phyloP scores from a whole-genome alignment of 345 rosid species.

The Erysimum cheiranthoides region DNA sequence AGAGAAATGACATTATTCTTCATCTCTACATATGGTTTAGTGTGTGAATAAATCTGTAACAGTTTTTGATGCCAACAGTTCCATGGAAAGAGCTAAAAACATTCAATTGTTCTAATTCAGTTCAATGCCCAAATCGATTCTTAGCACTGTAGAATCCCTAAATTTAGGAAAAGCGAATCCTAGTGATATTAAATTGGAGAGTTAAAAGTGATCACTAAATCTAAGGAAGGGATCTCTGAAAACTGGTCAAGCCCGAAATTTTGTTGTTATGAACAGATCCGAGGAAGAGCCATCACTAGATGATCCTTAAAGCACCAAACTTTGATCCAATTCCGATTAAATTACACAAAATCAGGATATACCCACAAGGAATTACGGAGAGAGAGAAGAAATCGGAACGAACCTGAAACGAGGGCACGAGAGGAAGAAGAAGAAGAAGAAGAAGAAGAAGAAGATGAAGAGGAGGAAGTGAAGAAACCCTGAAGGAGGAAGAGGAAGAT shows the following conservation, averaged over 20 bases:
- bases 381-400: neutral
- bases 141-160: neutral
- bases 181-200: neutral
- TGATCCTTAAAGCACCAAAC: constrained; percentile 30
- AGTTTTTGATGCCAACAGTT: neutral
- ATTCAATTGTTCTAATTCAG: neutral
- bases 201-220: constrained; percentile 13
- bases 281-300: constrained; percentile 24
- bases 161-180: neutral
- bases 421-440: constrained; percentile 45
- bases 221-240: neutral
- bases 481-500: constrained; percentile 66
- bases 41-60: constrained; percentile 3
- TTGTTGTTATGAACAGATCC: constrained; percentile 24
- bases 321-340: neutral
- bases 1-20: neutral
- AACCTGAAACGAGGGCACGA: constrained; percentile 58
- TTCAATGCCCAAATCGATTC: neutral
- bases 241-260: neutral
- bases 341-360: neutral
- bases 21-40: neutral
- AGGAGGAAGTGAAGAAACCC: constrained; percentile 57
- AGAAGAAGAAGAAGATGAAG: constrained; percentile 48
- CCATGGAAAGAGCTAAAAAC: neutral
- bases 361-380: constrained; percentile 19